Evolutionary conservation across 306 rosid genomes (phyloP).

Genomic region (Pterocarpus santalinus): DNA sequence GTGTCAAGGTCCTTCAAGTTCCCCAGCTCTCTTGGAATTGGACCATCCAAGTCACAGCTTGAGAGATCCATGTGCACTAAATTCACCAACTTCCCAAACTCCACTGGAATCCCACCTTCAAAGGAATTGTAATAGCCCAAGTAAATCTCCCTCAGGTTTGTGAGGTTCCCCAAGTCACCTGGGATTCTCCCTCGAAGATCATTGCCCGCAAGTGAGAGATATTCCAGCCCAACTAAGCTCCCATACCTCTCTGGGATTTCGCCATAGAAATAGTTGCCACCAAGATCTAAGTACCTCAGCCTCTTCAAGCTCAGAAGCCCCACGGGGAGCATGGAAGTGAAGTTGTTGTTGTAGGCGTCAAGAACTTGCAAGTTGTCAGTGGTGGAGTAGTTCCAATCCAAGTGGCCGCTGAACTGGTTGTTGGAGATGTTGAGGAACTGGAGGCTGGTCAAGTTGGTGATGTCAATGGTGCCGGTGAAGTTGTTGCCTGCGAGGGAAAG

Average conservation of each 20-base stretch:
- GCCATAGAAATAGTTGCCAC: constrained; percentile 79
- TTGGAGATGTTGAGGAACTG: constrained; percentile 77
- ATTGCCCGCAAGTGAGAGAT: constrained; percentile 82
- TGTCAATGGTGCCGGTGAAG: constrained; percentile 69
- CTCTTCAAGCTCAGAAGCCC: constrained; percentile 59
- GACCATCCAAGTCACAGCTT: constrained; percentile 72
- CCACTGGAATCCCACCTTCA: constrained; percentile 83
- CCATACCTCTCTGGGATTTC: constrained; percentile 74
- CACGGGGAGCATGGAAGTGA: constrained; percentile 71
- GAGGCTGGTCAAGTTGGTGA: constrained; percentile 62
- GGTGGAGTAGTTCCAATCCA: constrained; percentile 73
- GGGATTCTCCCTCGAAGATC: constrained; percentile 78
- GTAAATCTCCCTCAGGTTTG: constrained; percentile 66
- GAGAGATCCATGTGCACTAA: constrained; percentile 79
- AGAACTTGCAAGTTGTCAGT: constrained; percentile 66
- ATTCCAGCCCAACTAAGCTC: constrained; percentile 60
- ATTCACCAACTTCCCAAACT: constrained; percentile 69
- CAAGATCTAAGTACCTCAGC: constrained; percentile 77
- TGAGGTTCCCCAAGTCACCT: constrained; percentile 77
- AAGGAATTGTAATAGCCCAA: constrained; percentile 80
- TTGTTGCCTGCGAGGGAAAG: constrained; percentile 84
- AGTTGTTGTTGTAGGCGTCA: constrained; percentile 84
- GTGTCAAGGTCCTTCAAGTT: constrained; percentile 70
- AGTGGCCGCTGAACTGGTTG: constrained; percentile 70
- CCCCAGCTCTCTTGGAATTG: constrained; percentile 78